These are phyloP conservation scores for Podospora pseudoanserina DNA, from an alignment of 495 filamentous ascomycete species.

Conservation along the genomic window DNA sequence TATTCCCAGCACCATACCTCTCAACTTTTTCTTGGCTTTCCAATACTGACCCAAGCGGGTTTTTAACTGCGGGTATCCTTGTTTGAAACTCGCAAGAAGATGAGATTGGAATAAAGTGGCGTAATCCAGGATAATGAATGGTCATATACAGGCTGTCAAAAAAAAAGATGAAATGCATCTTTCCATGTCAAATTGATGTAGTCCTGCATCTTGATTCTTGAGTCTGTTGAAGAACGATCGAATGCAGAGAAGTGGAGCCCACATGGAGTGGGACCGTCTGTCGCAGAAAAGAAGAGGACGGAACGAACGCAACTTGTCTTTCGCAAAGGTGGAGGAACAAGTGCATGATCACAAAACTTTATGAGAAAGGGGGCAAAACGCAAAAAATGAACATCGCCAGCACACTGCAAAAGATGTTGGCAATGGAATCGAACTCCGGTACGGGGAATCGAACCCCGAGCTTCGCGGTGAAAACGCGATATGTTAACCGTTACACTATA, in stretches of 20 bases:
- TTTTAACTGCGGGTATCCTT: too few relatives aligned
- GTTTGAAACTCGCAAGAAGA: too few relatives aligned
- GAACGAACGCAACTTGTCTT: neutral
- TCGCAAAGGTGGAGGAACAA: neutral
- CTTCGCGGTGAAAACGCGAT: slow-evolving; percentile 50
- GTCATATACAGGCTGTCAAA: too few relatives aligned
- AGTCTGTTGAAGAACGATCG: neutral
- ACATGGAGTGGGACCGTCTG: neutral
- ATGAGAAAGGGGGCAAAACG: too few relatives aligned
- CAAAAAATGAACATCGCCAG: too few relatives aligned
- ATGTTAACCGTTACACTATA: slow-evolving; percentile 51
- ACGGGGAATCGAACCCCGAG: slow-evolving; percentile 52
- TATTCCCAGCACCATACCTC: neutral
- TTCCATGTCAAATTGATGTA: too few relatives aligned
- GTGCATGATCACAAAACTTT: neutral
- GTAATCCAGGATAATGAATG: too few relatives aligned
- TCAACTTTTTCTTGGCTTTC: neutral
- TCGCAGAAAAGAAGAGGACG: neutral
- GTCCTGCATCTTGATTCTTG: too few relatives aligned
- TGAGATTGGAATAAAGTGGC: too few relatives aligned
- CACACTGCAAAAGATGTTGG: neutral
- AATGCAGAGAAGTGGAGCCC: neutral
- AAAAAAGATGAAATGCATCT: too few relatives aligned
- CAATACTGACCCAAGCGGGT: too few relatives aligned
- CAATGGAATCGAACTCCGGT: slow-evolving; percentile 32